Percentiles rank a stretch among this genome's conserved stretches.
phyloP scores from a whole-genome alignment of 2,329 filamentous ascomycete genomes.

The Delphinella strobiligena region DNA sequence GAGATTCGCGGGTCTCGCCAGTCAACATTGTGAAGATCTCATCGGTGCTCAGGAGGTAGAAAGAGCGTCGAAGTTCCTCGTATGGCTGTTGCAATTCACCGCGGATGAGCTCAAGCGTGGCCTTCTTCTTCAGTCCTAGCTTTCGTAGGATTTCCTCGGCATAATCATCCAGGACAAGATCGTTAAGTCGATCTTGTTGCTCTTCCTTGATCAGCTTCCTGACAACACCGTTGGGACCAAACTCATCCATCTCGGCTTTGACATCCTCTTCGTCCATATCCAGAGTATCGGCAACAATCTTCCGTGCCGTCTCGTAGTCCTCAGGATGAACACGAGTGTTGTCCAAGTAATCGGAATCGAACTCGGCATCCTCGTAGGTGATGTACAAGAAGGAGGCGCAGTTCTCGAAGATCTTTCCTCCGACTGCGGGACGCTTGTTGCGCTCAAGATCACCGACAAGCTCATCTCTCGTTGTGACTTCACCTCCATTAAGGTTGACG shows the following conservation, averaged over 20 bases:
- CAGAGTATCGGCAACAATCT: slow-evolving; percentile 94
- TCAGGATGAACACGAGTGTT: slow-evolving; percentile 96
- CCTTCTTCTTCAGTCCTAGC: slow-evolving; percentile 87
- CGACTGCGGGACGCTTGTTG: slow-evolving; percentile 54
- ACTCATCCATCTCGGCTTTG: slow-evolving; percentile 84
- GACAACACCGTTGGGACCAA: slow-evolving; percentile 80
- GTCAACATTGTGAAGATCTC: slow-evolving; percentile 96
- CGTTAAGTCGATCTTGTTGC: slow-evolving; percentile 88
- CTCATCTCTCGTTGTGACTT: slow-evolving; percentile 72
- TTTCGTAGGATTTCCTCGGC: slow-evolving; percentile 89
- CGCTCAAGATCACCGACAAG: slow-evolving; percentile 73
- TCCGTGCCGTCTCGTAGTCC: slow-evolving; percentile 94
- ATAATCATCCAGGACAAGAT: slow-evolving; percentile 91
- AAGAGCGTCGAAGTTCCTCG: slow-evolving; percentile 80
- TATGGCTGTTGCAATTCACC: slow-evolving; percentile 87
- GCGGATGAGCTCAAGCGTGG: slow-evolving; percentile 90
- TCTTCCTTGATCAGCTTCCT: slow-evolving; percentile 92
- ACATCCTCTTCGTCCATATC: slow-evolving; percentile 97
- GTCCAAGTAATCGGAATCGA: slow-evolving; percentile 81
- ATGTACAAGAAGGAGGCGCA: slow-evolving; percentile 93
- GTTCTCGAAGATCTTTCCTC: slow-evolving; percentile 87
- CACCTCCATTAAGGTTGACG: slow-evolving; percentile 81
- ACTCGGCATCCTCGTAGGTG: slow-evolving; percentile 70
- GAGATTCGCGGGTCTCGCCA: slow-evolving; percentile 74
- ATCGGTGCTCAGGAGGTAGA: slow-evolving; percentile 55